Evolutionary conservation across 2,329 filamentous ascomycete genomes (phyloP), one percentile per base, ranked within the genome.

Genomic region (Diaporthe caulivora): DNA sequence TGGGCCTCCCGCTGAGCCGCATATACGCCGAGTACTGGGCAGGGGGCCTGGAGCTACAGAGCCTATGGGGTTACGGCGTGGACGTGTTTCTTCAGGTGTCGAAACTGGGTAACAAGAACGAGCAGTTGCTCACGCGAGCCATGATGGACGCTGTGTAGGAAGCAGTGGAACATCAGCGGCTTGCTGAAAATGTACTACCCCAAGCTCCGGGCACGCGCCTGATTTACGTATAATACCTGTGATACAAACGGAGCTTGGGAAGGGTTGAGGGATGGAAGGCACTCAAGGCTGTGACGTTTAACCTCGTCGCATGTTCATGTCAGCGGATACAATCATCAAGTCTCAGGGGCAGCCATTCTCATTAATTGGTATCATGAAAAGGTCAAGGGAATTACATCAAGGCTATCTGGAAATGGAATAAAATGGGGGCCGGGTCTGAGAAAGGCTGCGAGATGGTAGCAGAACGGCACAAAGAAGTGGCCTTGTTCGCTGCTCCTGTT

Each of bases 1-100:
- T 99, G 89, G 97, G 97, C 1, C 84, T 99, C 68, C 97, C 97
- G 0, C 92, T 99, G 84, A 98, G 95, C 79, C 91, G 95, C 75
- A 94, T 98, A 3, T 99, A 98, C 82, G 95, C 96, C 37, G 96
- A 98, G 83, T 98, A 98, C 83, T 99, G 97, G 97, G 97, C 97
- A 3, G 97, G 97, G 31, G 97, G 91, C 78, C 85, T 99, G 11
- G 94, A 98, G 79, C 83, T 98, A 73, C 96, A 98, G 81, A 98
- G 94, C 79, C 85, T 99, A 10, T 96, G 98, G 80, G 97, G 97
- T 0, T 98, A 98, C 81, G 97, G 97, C 18, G 95, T 97, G 9
- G 97, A 99, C 84, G 95, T 94, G 0, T 99, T 99, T 80, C 84
- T 99, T 76, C 95, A 98, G 81, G 98, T 99, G 74, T 97, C 95